Conservation (phyloP, 352 stramenopile genomes). For the Globisporangium viniferum region DNA sequence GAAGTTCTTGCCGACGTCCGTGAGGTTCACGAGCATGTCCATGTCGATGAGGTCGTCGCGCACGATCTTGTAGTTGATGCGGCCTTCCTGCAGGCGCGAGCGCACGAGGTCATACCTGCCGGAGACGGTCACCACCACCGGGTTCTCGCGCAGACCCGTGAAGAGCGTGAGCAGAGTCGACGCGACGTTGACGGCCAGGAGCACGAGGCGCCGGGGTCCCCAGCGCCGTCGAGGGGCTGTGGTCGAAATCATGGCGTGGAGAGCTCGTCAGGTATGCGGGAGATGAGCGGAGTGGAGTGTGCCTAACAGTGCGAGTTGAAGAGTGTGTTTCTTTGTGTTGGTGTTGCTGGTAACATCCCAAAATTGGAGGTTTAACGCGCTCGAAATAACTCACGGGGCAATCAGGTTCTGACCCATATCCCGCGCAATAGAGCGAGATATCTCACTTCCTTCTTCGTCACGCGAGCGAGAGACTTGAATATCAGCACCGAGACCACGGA, state of each 20-base stretch:
- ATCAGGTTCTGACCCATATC: too few relatives aligned
- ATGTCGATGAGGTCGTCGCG: constrained; percentile 14
- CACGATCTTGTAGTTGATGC: constrained; percentile 24
- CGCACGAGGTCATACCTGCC: constrained; percentile 23
- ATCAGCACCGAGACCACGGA: too few relatives aligned
- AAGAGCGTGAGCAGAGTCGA: constrained; percentile 27
- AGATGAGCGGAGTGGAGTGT: too few relatives aligned
- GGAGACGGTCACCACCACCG: constrained; percentile 13
- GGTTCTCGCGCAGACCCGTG: constrained; percentile 25
- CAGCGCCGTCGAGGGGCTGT: background rate
- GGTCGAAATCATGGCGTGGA: background rate
- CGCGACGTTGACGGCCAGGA: constrained; percentile 20
- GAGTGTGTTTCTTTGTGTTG: too few relatives aligned
- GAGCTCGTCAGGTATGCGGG: too few relatives aligned
- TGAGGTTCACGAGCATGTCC: constrained; percentile 14
- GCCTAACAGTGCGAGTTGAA: too few relatives aligned
- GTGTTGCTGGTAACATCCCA: too few relatives aligned
- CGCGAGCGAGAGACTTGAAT: too few relatives aligned
- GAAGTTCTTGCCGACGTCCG: constrained; percentile 17
- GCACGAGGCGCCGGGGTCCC: background rate
- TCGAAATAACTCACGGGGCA: too few relatives aligned
- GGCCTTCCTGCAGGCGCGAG: constrained; percentile 10
- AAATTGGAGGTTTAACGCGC: too few relatives aligned
- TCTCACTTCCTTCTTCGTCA: too few relatives aligned
- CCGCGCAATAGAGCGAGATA: too few relatives aligned